These are phyloP conservation scores for Aspergillus novofumigatus DNA, from an alignment of 2,329 filamentous ascomycete genomes.

Conservation along the genomic window DNA sequence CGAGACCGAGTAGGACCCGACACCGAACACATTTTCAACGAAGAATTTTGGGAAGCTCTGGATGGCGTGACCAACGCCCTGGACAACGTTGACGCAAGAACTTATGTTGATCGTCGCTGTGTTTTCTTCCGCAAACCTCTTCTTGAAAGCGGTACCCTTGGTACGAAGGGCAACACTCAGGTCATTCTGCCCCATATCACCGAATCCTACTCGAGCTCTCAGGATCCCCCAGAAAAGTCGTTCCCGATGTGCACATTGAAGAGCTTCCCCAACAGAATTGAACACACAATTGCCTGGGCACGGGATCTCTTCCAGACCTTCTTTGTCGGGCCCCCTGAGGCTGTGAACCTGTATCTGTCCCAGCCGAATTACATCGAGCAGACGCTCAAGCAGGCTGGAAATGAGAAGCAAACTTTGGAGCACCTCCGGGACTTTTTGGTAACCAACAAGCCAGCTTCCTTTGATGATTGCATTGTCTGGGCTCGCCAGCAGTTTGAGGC, in stretches of 20 bases:
- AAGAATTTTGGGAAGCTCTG: conserved; percentile 80
- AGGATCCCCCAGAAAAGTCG: conserved; percentile 95
- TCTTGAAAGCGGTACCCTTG: conserved; percentile 94
- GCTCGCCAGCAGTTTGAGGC: conserved; percentile 90
- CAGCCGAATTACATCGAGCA: conserved; percentile 86
- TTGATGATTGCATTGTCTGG: conserved; percentile 97
- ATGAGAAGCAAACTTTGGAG: conserved; percentile 90
- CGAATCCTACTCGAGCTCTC: conserved; percentile 95
- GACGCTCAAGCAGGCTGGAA: conserved; percentile 86
- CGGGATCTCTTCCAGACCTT: conserved; percentile 92
- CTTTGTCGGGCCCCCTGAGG: conserved; percentile 90
- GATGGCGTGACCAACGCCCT: conserved; percentile 95
- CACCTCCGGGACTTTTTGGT: conserved; percentile 86
- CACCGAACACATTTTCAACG: conserved; percentile 91
- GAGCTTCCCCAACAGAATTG: conserved; percentile 97
- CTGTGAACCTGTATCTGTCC: conserved; percentile 88
- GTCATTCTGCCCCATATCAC: conserved; percentile 87
- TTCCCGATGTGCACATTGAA: conserved; percentile 98
- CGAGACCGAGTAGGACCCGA: conserved; percentile 88
- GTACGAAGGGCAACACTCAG: conserved; percentile 97
- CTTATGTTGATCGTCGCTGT: conserved; percentile 92
- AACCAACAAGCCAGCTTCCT: conserved; percentile 83
- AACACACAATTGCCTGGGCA: conserved; percentile 98
- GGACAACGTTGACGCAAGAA: conserved; percentile 95
- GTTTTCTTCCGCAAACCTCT: conserved; percentile 98